Evolutionary conservation across 2,329 filamentous ascomycete species (phyloP), one percentile per base, ranked within the genome.

Genomic region (Alternaria sp.): DNA sequence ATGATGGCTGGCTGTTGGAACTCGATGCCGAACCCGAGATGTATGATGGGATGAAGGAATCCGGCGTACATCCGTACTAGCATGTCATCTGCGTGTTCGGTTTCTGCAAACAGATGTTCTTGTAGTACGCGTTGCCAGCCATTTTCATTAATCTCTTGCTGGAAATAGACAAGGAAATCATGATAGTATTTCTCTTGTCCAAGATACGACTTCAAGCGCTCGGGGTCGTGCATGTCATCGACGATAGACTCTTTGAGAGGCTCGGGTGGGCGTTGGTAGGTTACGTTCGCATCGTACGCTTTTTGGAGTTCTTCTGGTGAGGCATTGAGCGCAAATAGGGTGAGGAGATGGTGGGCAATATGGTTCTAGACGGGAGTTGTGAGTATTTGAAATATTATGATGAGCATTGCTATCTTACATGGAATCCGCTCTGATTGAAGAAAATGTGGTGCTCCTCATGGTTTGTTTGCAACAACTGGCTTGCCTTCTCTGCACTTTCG

Each of bases 1-100:
- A 97, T 84, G 60, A 97, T 88, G 38, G 91, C 91, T 2, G 92
- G 92, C 73, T 97, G 92, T 10, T 85, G 77, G 81, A 93, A 97
- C 74, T 97, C 93, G 36, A 97, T 75, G 5, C 91, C 93, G 73
- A 93, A 97, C 50, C 93, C 91, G 20, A 97, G 85, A 74, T 97
- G 92, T 64, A 97, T 94, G 16, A 95, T 80, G 2, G 93, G 92
- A 72, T 97, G 92, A 2, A 93, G 69, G 64, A 94, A 85, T 0
- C 91, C 89, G 16, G 85, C 85, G 72, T 87, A 93, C 71, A 94
- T 80, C 18, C 93, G 84, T 2, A 84, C 82, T 3, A 94, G 80
- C 82, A 97, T 81, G 63, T 89, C 88, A 40, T 93, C 87, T 5
- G 90, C 88, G 44, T 84, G 80, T 44, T 88, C 85, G 57, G 89